Evolutionary conservation across 2,329 filamentous ascomycete genomes (phyloP).

Genomic region (Phialocephala subalpina): DNA sequence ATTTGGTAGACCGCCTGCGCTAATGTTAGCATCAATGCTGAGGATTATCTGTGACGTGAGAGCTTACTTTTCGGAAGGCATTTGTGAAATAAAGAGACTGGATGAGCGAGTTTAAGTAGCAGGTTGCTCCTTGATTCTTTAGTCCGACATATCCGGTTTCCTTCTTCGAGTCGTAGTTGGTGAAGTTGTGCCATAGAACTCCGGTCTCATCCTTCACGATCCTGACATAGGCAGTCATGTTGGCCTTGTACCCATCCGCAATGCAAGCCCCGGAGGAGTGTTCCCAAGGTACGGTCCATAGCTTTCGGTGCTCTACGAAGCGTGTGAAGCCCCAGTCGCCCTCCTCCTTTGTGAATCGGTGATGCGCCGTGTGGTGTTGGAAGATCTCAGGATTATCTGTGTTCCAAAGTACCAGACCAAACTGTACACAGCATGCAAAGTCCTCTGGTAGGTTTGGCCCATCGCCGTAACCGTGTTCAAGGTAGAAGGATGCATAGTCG

Average conservation of each 20-base stretch:
- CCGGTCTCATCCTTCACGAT: conserved; percentile 88
- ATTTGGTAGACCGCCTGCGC: conserved; percentile 92
- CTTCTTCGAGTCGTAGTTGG: conserved; percentile 98
- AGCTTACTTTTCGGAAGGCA: conserved; percentile 85
- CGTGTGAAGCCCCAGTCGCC: conserved; percentile 99
- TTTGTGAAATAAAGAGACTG: conserved; percentile 90
- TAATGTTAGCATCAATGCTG: conserved; percentile 28
- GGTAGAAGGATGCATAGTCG: conserved; percentile 92
- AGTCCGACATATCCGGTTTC: conserved; percentile 97
- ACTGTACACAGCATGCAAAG: conserved; percentile 97
- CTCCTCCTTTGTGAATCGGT: conserved; percentile 95
- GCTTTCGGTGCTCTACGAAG: conserved; percentile 85
- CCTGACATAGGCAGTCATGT: conserved; percentile 84
- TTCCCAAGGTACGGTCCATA: conserved; percentile 84
- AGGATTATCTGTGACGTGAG: neutral
- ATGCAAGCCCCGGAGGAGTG: conserved; percentile 69
- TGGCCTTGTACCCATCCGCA: conserved; percentile 78
- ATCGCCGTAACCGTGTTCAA: conserved; percentile 83
- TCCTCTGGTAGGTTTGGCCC: conserved; percentile 76
- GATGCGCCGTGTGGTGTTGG: conserved; percentile 83
- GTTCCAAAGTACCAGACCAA: conserved; percentile 93
- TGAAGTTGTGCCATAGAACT: conserved; percentile 89
- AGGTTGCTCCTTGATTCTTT: conserved; percentile 95
- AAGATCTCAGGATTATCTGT: conserved; percentile 89
- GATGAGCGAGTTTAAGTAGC: conserved; percentile 84